Conservation (phyloP, 306 rosid genomes). For the Quercus berberidifolia region DNA sequence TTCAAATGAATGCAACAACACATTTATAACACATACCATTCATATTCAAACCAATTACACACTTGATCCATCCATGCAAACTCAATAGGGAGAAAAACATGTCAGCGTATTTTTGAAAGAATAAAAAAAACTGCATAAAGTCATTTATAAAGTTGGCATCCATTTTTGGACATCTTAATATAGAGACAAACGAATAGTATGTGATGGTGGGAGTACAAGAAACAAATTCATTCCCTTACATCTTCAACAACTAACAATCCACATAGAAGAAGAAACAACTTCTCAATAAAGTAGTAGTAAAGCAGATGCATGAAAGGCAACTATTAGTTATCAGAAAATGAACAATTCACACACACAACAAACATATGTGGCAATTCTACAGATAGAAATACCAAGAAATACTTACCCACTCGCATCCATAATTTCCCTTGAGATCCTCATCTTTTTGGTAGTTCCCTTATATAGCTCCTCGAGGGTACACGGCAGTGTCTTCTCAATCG, state of each 20-base stretch:
- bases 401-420: constrained; percentile 82
- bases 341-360: background rate
- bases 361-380: background rate
- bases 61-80: background rate
- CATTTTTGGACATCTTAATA: background rate
- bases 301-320: background rate
- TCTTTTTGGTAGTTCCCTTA: constrained; percentile 74
- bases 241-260: background rate
- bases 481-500: constrained; percentile 55
- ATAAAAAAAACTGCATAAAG: background rate
- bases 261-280: background rate
- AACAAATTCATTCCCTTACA: background rate
- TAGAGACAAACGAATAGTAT: background rate
- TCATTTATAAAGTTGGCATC: background rate
- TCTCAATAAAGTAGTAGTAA: background rate
- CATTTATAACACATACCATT: background rate
- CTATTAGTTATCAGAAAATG: background rate
- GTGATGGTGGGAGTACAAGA: background rate
- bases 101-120: background rate
- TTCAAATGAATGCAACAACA: background rate
- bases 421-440: constrained; percentile 81
- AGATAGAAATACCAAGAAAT: constrained; percentile 4
- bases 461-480: constrained; percentile 85
- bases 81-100: background rate
- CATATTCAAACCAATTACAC: background rate